Percentiles rank a stretch among this genome's conserved stretches.
phyloP scores from a whole-genome alignment of 805 yeast genomes.

The Candida tallmaniae region DNA sequence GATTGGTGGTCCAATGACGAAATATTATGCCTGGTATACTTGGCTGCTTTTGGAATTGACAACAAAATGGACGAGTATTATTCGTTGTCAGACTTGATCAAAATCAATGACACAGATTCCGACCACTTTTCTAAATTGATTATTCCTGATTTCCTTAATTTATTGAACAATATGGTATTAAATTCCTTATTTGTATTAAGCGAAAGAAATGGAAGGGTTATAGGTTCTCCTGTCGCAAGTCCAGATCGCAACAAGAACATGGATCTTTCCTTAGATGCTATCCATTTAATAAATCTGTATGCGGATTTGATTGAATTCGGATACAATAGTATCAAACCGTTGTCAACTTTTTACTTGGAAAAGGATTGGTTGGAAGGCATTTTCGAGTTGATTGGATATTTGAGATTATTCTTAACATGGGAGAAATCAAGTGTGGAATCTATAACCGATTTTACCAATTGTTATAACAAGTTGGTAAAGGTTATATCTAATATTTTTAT shows the following conservation, averaged over 20 bases:
- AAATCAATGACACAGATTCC: slow-evolving; percentile 5
- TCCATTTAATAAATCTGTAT: slow-evolving; percentile 34
- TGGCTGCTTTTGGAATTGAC: slow-evolving; percentile 45
- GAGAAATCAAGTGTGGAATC: slow-evolving; percentile 13
- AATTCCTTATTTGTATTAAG: slow-evolving; percentile 28
- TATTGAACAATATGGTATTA: slow-evolving; percentile 28
- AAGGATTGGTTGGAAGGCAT: slow-evolving; percentile 36
- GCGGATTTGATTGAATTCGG: slow-evolving; percentile 27
- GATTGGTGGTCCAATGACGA: slow-evolving; percentile 47
- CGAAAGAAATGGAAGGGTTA: slow-evolving; percentile 24
- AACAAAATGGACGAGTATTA: slow-evolving; percentile 1
- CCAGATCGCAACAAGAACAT: slow-evolving; percentile 17
- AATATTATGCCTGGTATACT: slow-evolving; percentile 36
- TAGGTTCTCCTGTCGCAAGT: slow-evolving; percentile 33
- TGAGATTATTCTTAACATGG: slow-evolving; percentile 25
- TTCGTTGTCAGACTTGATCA: slow-evolving; percentile 7
- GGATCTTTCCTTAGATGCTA: slow-evolving; percentile 25
- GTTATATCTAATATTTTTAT: slow-evolving; percentile 35
- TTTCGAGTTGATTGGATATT: slow-evolving; percentile 33
- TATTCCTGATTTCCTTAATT: slow-evolving; percentile 45
- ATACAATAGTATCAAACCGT: slow-evolving; percentile 17
- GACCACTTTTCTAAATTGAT: slow-evolving; percentile 16
- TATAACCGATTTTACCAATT: slow-evolving; percentile 11
- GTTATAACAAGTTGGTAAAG: slow-evolving; percentile 24
- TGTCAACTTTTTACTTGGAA: slow-evolving; percentile 21